phyloP scores from a whole-genome alignment of 2,329 filamentous ascomycete genomes.

The Bipolaris sorokiniana region DNA sequence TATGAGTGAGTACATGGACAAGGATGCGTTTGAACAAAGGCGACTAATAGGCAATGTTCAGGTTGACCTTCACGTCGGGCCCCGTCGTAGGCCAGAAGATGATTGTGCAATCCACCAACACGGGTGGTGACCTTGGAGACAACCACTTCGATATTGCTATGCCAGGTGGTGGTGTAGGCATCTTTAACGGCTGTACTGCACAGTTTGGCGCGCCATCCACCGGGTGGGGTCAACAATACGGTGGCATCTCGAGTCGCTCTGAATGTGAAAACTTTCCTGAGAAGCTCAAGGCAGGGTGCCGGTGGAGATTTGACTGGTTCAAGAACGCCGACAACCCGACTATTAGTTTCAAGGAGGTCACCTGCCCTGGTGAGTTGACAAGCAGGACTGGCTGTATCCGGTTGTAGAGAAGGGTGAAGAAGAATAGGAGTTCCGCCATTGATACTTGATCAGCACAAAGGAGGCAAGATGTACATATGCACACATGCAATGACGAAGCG shows the following conservation, averaged over 20 bases:
- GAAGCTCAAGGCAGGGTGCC: conserved; percentile 46
- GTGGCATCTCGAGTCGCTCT: conserved; percentile 40
- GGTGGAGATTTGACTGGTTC: conserved; percentile 50
- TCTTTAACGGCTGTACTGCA: conserved; percentile 44
- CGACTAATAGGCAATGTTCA: conserved; percentile 18
- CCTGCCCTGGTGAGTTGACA: conserved; percentile 43
- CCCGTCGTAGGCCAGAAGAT: conserved; percentile 64
- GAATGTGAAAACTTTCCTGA: conserved; percentile 44
- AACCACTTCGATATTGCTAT: conserved; percentile 50
- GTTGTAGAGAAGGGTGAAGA: conserved; percentile 5
- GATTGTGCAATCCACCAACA: conserved; percentile 70
- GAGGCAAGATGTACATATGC: conserved; percentile 7
- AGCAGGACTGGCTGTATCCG: conserved; percentile 40
- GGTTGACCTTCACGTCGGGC: conserved; percentile 64
- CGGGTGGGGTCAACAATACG: conserved; percentile 46
- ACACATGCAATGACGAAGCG: conserved; percentile 7
- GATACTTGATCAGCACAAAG: background rate
- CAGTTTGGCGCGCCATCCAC: conserved; percentile 42
- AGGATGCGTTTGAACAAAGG: background rate
- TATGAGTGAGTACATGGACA: conserved; percentile 54
- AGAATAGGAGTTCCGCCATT: background rate
- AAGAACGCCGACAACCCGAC: conserved; percentile 42
- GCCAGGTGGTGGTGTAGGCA: conserved; percentile 46
- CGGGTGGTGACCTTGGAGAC: conserved; percentile 51
- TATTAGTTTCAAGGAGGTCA: conserved; percentile 43